Evolutionary conservation across 257 asterid genomes (phyloP), one percentile per base, ranked within the genome.

Genomic region (Leonotis leonurus): DNA sequence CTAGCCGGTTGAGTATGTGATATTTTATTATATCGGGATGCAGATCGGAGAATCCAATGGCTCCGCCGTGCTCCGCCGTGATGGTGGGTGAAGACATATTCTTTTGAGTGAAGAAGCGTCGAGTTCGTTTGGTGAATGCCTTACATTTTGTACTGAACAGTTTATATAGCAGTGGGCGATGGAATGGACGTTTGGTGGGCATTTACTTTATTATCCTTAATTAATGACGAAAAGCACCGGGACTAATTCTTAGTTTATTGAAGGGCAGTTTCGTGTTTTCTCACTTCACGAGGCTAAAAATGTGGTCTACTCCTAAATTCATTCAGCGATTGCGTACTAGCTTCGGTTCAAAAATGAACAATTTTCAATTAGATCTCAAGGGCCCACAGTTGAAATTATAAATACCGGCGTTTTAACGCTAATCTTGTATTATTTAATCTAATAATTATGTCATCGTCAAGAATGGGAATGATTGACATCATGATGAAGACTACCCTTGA

Each of bases 1-100:
- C 94, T 20, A 91, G 69, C 4, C 85, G 76, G 35, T 78, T 71
- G 20, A 91, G 81, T 6, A 91, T 73, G 79, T 86, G 95, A 4
- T 82, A 46, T 25, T 77, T 75, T 6, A 88, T 63, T 13, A 91
- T 77, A 17, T 88, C 95, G 0, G 83, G 68, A 59, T 83, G 95
- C 66, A 91, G 45, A 55, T 56, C 50, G 73, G 86, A 62, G 29
- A 88, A 54, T 0, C 56, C 75, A 22, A 76, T 36, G 32, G 12
- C 48, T 9, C 57, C 66, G 56, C 61, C 72, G n/a, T 54, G 32
- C 16, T 60, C 79, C 53, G 50, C 83, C 75, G 72, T 24, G 65
- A 75, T 1, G 6, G 33, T 35, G 2, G 41, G 40, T 65, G 68
- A 11, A 7, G 56, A 33, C 62, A 68, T 68, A n/a, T 60, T 39